Base-by-base conservation (phyloP, 225 moss, liverwort and hornwort species). In the Physcomitrium patens region DNA sequence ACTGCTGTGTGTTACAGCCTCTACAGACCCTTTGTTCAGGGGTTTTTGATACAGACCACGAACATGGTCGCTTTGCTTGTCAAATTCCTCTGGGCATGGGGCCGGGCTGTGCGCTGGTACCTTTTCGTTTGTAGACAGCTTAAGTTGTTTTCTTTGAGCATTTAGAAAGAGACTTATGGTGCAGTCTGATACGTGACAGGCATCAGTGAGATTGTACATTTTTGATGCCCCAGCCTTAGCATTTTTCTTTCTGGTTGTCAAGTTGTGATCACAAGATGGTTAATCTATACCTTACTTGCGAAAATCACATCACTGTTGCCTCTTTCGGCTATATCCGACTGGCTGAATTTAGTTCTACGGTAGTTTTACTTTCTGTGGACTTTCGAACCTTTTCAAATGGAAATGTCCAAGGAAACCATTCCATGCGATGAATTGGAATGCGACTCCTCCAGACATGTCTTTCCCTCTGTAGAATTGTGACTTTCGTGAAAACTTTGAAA, bases 171-270 rank as follows among this genome's bases (percentile, higher is more conserved):
- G 66, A 72, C 7, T 37, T 57, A 28, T 60, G 50, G 68, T 74
- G 63, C 77, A 77, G 71, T 67, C 27, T 79, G 67, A 75, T 60
- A 14, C 31, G 70, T 67, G 71, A 76, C 71, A 71, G 71, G 71
- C 71, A 71, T 79, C 75, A 79, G 54, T 42, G 67, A 82, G 62
- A 70, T 83, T 83, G 83, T 83, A 83, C 71, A 76, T 83, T 83
- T 79, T 68, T 76, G 71, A 75, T 71, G 79, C 71, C 43, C 27
- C 76, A 55, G 20, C 71, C 71, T 71, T 77, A 15, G 49, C n/a
- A 71, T 71, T 67, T 67, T 22, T 58, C 43, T 8, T n/a, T n/a
- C 54, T 59, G 16, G 20, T 67, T 13, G 37, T 59, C 37, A 55
- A 65, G 55, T 66, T 20, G 17, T 16, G 20, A 37, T 37, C 31